Base-by-base conservation (phyloP, 192 early-diverging fungal genomes). In the Coemansia sp. region DNA sequence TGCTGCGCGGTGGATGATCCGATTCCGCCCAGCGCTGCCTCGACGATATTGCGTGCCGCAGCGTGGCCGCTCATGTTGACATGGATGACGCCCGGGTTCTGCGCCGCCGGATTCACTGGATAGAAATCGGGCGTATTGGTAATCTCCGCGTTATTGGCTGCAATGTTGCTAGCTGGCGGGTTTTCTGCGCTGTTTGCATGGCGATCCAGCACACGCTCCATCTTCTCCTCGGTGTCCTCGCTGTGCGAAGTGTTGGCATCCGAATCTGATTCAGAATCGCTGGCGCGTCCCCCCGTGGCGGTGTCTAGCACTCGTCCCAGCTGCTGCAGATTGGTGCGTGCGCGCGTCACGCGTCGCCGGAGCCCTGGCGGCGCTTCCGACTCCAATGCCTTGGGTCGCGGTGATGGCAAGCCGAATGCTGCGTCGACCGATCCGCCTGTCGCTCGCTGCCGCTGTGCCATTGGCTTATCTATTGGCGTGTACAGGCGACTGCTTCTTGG, bases 21-120 rank as follows among this genome's bases (percentile, higher is more conserved):
- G 15, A 81, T 63, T 3, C 63, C 55, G 63, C 78, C 73, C 5
- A 82, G 72, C 32, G 77, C 59, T 56, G 80, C 73, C 42, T 82
- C 69, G 52, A 82, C 76, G 11, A 82, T 77, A 64, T 69, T 82
- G n/a, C 70, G 60, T 26, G 80, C 80, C 1, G 80, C 63, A 11
- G 66, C 61, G 61, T 77, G 69, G 69, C 80, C 80, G 67, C 64
- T 77, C 80, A 82, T 82, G 63, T 61, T 77, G 49, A 82, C 67
- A 54, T 82, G 80, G 48, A 82, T 69, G 32, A 77, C 72, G 57
- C 80, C 80, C 0, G 80, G 80, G 56, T 82, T 82, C n/a, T 73
- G 62, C 55, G 58, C 63, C 52, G 80, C 71, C 49, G 76, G 69
- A 47, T 77, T 82, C 62, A 74, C 26, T 1, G 80, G 75, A 46